Percentiles rank a stretch among this genome's conserved stretches.
These are phyloP conservation scores for Arachis stenosperma DNA, from an alignment of 306 rosid genomes.

Conservation along the genomic window DNA sequence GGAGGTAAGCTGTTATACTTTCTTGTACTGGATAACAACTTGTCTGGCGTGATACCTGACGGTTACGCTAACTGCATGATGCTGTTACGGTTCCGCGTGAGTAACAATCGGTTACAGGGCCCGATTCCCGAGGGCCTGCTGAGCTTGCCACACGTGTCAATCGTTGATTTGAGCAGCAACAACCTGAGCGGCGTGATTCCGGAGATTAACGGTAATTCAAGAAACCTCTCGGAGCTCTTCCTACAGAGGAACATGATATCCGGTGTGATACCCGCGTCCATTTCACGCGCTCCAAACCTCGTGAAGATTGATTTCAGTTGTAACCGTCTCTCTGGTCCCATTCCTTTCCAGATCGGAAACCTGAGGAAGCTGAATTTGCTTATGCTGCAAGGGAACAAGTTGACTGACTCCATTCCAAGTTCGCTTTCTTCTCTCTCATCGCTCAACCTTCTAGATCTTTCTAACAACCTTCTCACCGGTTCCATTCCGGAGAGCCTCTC, in stretches of 20 bases:
- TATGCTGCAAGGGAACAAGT: slow-evolving; percentile 75
- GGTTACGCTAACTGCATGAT: slow-evolving; percentile 62
- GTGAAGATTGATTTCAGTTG: slow-evolving; percentile 90
- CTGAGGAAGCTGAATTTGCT: slow-evolving; percentile 72
- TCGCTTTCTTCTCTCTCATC: slow-evolving; percentile 68
- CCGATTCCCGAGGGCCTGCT: slow-evolving; percentile 71
- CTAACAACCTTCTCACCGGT: slow-evolving; percentile 78
- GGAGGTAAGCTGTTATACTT: slow-evolving; percentile 72
- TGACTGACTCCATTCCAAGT: slow-evolving; percentile 74
- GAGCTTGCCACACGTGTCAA: slow-evolving; percentile 74
- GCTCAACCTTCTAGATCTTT: slow-evolving; percentile 93
- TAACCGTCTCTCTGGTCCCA: slow-evolving; percentile 76
- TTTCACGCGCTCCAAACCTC: slow-evolving; percentile 62
- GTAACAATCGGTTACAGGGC: slow-evolving; percentile 64
- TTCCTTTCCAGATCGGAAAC: slow-evolving; percentile 80
- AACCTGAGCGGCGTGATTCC: slow-evolving; percentile 68
- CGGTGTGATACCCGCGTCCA: slow-evolving; percentile 72
- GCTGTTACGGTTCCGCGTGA: slow-evolving; percentile 83
- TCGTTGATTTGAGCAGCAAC: slow-evolving; percentile 73
- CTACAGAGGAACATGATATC: slow-evolving; percentile 78
- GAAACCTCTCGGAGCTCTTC: slow-evolving; percentile 82
- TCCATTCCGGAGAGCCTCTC: slow-evolving; percentile 83
- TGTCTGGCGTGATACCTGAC: slow-evolving; percentile 76
- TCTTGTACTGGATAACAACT: slow-evolving; percentile 69
- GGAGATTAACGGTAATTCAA: slow-evolving; percentile 53